A percentile compares a stretch with the other conserved stretches of the same genome.
Evolutionary conservation across 306 rosid genomes (phyloP).

Genomic region (Adenanthera pavonina): DNA sequence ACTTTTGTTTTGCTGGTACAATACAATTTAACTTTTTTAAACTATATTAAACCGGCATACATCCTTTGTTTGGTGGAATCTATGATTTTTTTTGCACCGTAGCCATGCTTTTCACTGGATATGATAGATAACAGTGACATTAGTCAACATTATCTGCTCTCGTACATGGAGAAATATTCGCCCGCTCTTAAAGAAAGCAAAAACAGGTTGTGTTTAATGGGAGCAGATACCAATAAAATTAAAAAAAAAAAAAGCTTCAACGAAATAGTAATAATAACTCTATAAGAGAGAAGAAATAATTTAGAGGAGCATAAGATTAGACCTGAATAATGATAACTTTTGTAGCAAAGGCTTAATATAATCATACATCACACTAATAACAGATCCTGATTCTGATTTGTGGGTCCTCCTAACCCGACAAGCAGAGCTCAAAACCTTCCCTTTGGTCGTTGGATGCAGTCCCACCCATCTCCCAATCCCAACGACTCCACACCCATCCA

Average conservation of each 20-base stretch:
- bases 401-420: slow-evolving; percentile 76
- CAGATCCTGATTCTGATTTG: slow-evolving; percentile 93
- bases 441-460: slow-evolving; percentile 71
- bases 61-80: slow-evolving; percentile 47
- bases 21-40: slow-evolving; percentile 8
- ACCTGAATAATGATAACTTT: slow-evolving; percentile 50
- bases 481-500: slow-evolving; percentile 70
- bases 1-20: slow-evolving; percentile 31
- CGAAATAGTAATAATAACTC: slow-evolving; percentile 38
- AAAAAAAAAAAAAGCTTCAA: slow-evolving; percentile 21
- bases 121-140: not conserved
- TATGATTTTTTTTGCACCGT: not conserved
- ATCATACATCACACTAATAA: slow-evolving; percentile 70
- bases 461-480: slow-evolving; percentile 56
- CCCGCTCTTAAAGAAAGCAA: slow-evolving; percentile 14
- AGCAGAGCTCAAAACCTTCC: slow-evolving; percentile 55
- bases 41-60: slow-evolving; percentile 37
- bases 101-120: slow-evolving; percentile 34
- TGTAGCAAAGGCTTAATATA: slow-evolving; percentile 55
- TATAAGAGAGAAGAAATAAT: slow-evolving; percentile 18
- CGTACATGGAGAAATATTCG: slow-evolving; percentile 28
- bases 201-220: slow-evolving; percentile 50
- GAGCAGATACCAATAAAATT: slow-evolving; percentile 47
- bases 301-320: slow-evolving; percentile 39
- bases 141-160: slow-evolving; percentile 49